Evolutionary conservation across 257 asterid genomes (phyloP), one percentile per base, ranked within the genome.

Genomic region (Solanum boliviense): DNA sequence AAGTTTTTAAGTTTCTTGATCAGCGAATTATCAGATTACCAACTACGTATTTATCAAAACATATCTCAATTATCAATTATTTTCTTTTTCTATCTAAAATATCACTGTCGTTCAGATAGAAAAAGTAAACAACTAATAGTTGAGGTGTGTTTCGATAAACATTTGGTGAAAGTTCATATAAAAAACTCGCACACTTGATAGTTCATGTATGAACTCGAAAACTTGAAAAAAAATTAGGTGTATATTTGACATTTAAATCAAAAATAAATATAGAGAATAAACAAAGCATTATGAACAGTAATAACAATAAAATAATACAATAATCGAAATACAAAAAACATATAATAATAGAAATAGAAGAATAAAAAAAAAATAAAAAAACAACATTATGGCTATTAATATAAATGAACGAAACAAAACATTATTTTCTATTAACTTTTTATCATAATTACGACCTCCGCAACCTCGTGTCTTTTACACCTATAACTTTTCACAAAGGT

Each of bases 391-490:
- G 20, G 15, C 34, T 25, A 67, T 2, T 67, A 67, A 2, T 67
- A 67, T 23, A 12, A 12, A 67, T 0, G 0, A 0, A 11, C 34
- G 9, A 25, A 25, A 25, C 34, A 65, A 65, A 0, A 12, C 0
- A 65, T 25, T 25, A 65, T 23, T 65, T n/a, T 11, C 18, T 13
- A 65, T 9, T 5, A n/a, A 25, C 4, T 4, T 65, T 65, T 4
- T 62, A 62, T n/a, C 15, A 2, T 62, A 62, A 62, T n/a, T 62
- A 18, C 0, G 6, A 0, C 1, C 31, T 4, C 7, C 0, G 1
- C 31, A 0, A 0, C 3, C 13, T n/a, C 7, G 0, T 11, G 15
- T 10, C 0, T 10, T n/a, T 65, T 65, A 0, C 32, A 0, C 32
- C 1, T 11, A 11, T n/a, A n/a, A 2, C n/a, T 65, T 11, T n/a